Evolutionary conservation across 2,329 filamentous ascomycete genomes (phyloP).

Genomic region (Raffaelea ambrosiae): DNA sequence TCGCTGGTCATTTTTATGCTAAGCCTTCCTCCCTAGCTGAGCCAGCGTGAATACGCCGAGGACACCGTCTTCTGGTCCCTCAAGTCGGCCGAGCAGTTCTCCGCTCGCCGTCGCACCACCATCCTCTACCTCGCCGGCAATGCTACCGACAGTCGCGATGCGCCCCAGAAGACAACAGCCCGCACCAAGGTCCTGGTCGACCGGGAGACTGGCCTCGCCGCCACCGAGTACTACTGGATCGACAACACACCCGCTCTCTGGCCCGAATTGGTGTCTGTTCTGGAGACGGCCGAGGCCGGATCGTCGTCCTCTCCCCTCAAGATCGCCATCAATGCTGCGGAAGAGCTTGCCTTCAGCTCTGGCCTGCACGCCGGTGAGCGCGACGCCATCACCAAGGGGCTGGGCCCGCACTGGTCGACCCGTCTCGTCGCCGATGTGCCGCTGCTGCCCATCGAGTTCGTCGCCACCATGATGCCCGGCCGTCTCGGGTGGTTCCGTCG

Average conservation of each 20-base stretch:
- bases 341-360: constrained; percentile 35
- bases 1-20: neutral
- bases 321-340: constrained; percentile 35
- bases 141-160: constrained; percentile 18
- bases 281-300: constrained; percentile 16
- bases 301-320: constrained; percentile 15
- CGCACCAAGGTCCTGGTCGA: constrained; percentile 9
- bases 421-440: constrained; percentile 30
- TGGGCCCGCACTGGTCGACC: constrained; percentile 29
- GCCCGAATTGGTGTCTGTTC: constrained; percentile 26
- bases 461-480: constrained; percentile 32
- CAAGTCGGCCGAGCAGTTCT: constrained; percentile 35
- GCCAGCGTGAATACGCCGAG: constrained; percentile 42
- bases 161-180: neutral
- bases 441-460: constrained; percentile 36
- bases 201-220: constrained; percentile 17
- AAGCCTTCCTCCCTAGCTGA: constrained; percentile 25
- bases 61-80: constrained; percentile 44
- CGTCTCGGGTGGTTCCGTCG: constrained; percentile 33
- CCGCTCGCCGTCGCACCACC: constrained; percentile 39
- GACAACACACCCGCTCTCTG: constrained; percentile 36
- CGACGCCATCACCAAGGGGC: constrained; percentile 20
- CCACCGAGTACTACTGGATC: constrained; percentile 31
- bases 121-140: constrained; percentile 39
- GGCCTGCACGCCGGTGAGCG: constrained; percentile 41